phyloP scores from a whole-genome alignment of 176 grass and related monocot species.

The Olyra latifolia region DNA sequence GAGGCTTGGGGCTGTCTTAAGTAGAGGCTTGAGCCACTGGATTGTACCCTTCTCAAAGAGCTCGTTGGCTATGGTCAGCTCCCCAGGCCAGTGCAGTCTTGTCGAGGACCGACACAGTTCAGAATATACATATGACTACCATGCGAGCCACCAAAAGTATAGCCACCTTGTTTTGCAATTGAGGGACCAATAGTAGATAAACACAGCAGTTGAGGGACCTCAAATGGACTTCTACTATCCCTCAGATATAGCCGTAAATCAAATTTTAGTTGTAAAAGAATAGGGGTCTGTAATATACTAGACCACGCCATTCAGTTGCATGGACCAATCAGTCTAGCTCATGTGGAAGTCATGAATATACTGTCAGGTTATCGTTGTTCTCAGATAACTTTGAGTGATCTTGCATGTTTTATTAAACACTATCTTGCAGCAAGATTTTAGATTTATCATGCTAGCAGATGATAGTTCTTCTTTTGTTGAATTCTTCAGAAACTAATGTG shows the following conservation, averaged over 20 bases:
- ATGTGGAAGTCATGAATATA: conserved; percentile 6
- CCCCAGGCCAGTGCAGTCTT: too few relatives aligned
- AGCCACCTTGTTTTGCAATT: too few relatives aligned
- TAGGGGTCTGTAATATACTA: background rate
- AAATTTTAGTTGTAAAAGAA: conserved; percentile 19
- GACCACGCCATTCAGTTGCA: background rate
- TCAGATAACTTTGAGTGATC: conserved; percentile 4
- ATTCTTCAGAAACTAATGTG: conserved; percentile 92
- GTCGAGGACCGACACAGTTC: too few relatives aligned
- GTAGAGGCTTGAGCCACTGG: too few relatives aligned
- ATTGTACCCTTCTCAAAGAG: too few relatives aligned
- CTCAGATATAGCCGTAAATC: background rate
- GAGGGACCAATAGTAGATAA: too few relatives aligned
- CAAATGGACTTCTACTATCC: background rate
- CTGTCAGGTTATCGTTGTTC: conserved; percentile 23
- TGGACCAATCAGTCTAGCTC: background rate
- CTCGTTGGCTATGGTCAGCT: too few relatives aligned
- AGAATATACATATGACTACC: too few relatives aligned
- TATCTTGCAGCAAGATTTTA: conserved; percentile 18
- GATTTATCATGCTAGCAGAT: conserved; percentile 15
- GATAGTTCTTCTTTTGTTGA: conserved; percentile 36
- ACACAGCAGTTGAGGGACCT: background rate
- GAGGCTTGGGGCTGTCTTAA: too few relatives aligned
- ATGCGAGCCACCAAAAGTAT: too few relatives aligned
- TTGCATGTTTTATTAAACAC: conserved; percentile 15